These are phyloP conservation scores for Penicillium brevicompactum DNA, from an alignment of 2,329 filamentous ascomycete species.

Conservation along the genomic window DNA sequence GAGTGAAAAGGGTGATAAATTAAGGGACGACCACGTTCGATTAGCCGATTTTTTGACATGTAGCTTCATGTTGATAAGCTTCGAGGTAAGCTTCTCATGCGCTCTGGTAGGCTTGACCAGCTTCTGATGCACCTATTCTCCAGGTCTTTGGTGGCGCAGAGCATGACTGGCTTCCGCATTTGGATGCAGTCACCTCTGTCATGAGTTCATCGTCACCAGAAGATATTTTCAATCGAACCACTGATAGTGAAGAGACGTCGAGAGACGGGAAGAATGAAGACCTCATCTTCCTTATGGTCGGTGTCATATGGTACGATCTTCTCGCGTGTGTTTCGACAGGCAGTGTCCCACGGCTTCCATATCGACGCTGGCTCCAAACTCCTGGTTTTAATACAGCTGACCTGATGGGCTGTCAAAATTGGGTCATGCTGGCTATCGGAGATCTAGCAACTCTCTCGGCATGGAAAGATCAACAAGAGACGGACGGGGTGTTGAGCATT, in stretches of 20 bases:
- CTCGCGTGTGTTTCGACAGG: conserved; percentile 6
- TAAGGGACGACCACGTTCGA: conserved; percentile 4
- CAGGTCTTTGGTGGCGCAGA: conserved; percentile 9
- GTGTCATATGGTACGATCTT: conserved; percentile 7
- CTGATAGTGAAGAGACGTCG: neutral
- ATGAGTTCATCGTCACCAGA: conserved; percentile 6
- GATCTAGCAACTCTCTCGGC: conserved; percentile 1
- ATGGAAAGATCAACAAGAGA: conserved; percentile 6
- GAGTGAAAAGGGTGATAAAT: conserved; percentile 8
- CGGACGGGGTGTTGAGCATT: conserved; percentile 4
- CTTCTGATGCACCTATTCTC: neutral
- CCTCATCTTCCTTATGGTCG: conserved; percentile 3
- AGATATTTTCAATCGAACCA: conserved; percentile 1
- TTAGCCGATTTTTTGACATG: conserved; percentile 7
- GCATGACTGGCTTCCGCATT: conserved; percentile 8
- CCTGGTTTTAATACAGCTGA: conserved; percentile 2
- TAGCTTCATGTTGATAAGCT: conserved; percentile 11
- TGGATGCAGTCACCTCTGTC: conserved; percentile 4
- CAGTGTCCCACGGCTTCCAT: conserved; percentile 4
- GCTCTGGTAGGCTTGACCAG: too few species aligned
- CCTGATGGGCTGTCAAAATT: conserved; percentile 10
- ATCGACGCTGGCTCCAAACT: conserved; percentile 7
- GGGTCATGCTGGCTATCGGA: conserved; percentile 4
- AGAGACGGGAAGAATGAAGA: neutral
- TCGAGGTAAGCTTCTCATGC: neutral